Evolutionary conservation across 202 grass and related monocot species (phyloP), one percentile per base, ranked within the genome.

Genomic region (Carex arenaria): DNA sequence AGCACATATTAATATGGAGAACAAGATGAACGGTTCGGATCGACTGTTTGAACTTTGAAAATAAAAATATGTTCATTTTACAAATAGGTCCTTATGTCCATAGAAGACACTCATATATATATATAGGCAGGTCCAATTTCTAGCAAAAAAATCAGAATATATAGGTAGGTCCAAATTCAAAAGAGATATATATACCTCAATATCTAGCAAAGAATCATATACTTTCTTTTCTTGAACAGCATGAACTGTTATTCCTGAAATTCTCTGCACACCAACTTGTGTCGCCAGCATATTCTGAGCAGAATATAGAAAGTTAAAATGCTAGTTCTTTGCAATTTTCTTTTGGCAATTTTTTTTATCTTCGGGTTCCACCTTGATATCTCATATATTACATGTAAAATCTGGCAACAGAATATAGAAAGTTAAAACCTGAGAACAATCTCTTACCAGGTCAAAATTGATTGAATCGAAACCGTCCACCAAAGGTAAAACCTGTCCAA

Each of bases 201-300:
- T 85, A 75, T 95, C 95, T 45, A 89, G 69, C 59, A 95, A 92
- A 81, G 91, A 89, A 76, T 98, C 96, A 38, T 92, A 93, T 45
- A 86, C 49, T 84, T 98, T 93, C 96, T 91, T 95, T 84, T 98
- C 91, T 78, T 90, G 91, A 49, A 93, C 88, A 51, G 93, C 93
- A 45, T 91, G 85, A 64, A 98, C 31, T 30, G 91, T 90, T 47
- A 98, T 93, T 88, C 96, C 93, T 1, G 96, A 98, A 61, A 98
- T 93, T 69, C 89, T 95, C 81, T 98, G 96, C 20, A 98, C 89
- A 8, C 93, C 96, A 31, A 95, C 85, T 85, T 90, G 90, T 59
- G 91, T 93, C 72, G 96, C 89, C 67, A 98, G 85, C 93, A 98
- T 84, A 78, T 92, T 92, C 96, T 98, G 93, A 26, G 26, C 26